Conservation (phyloP, 2,329 filamentous ascomycete genomes). For the Verticillium longisporum region DNA sequence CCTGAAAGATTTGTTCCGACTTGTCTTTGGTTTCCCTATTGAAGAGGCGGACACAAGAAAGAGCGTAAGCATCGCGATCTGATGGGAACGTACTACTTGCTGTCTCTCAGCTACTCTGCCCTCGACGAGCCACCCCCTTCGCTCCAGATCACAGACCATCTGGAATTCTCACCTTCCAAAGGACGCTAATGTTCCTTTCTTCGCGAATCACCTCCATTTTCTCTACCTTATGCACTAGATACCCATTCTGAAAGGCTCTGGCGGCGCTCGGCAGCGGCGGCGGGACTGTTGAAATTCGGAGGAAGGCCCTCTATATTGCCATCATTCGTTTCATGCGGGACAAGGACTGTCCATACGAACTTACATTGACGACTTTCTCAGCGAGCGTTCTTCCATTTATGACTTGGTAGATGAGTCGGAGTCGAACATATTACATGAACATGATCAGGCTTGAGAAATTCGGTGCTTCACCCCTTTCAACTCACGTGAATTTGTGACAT, state of each 20-base stretch:
- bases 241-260: constrained; percentile 13
- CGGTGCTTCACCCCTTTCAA: too few relatives aligned
- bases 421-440: not conserved
- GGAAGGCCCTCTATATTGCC: not conserved
- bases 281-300: not conserved
- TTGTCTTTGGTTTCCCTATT: constrained; percentile 78
- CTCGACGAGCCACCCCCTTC: not conserved
- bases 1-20: constrained; percentile 71
- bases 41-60: constrained; percentile 70
- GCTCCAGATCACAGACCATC: not conserved
- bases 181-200: not conserved
- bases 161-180: not conserved
- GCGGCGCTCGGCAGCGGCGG: constrained; percentile 5
- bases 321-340: constrained; percentile 8
- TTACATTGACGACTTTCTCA: not conserved
- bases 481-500: too few relatives aligned
- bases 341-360: not conserved
- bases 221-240: constrained; percentile 10
- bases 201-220: not conserved
- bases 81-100: not conserved
- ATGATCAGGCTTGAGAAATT: too few relatives aligned
- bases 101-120: not conserved
- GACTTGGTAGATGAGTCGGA: not conserved
- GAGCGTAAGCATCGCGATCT: constrained; percentile 54
- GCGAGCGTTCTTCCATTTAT: not conserved